These are phyloP conservation scores for Rhodosporidiobolus odoratus DNA, from an alignment of 768 basidiomycete species.

Conservation along the genomic window DNA sequence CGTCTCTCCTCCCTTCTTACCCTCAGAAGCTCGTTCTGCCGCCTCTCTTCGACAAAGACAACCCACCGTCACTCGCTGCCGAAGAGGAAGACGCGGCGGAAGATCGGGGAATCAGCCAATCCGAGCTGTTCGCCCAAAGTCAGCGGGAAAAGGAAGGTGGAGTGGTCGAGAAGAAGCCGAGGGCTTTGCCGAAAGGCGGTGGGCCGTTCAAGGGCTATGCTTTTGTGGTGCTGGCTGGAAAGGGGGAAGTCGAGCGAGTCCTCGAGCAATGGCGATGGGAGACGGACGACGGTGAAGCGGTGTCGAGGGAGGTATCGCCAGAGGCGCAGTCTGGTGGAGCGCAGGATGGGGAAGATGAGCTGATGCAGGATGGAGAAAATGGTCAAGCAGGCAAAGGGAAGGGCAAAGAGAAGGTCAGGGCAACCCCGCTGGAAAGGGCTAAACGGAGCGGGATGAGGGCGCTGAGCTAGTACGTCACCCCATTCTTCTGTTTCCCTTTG, in stretches of 20 bases:
- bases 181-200: conserved; percentile 34
- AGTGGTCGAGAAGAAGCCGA: neutral
- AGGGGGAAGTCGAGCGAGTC: conserved; percentile 18
- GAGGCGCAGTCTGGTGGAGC: conserved; percentile 9
- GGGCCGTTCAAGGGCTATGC: conserved; percentile 41
- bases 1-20: conserved; percentile 9
- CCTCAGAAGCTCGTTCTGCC: conserved; percentile 34
- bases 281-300: neutral
- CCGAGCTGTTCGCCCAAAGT: neutral
- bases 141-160: neutral
- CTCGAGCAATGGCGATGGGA: conserved; percentile 35
- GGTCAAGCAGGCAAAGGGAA: neutral
- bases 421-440: neutral
- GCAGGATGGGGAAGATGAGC: neutral
- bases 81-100: neutral
- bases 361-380: neutral
- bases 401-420: neutral
- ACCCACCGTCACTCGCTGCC: neutral
- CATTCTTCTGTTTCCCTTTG: neutral
- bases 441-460: conserved; percentile 13
- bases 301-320: neutral
- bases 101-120: neutral
- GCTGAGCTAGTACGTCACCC: conserved; percentile 25
- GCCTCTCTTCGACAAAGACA: conserved; percentile 15
- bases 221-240: conserved; percentile 20